Base-by-base conservation (phyloP, 73 alveolate genomes). In the Paramecium primaurelia region DNA sequence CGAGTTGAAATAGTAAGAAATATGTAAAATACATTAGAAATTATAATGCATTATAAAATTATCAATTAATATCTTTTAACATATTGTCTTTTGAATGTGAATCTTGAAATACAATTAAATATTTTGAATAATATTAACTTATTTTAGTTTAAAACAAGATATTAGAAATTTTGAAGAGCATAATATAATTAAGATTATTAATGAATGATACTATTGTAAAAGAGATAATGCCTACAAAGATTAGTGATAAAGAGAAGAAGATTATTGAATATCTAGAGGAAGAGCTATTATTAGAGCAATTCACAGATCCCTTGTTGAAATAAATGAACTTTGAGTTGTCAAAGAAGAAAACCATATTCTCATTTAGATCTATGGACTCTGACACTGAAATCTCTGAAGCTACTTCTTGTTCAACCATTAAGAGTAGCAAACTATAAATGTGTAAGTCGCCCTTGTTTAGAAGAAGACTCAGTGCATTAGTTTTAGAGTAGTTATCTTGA, bases 291-390 rank as follows among this genome's bases (percentile, higher is more conserved):
- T 80, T 80, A 6, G 51, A 80, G 16, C 26, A 45, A 45, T 26
- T 80, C 75, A 80, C 91, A 0, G 77, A 80, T 49, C 91, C 91
- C 2, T 44, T n/a, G 47, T 25, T 32, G 45, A 80, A 80, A 26
- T 18, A 80, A 22, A n/a, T 26, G 1, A 42, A 80, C 26, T 80
- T 40, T 47, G 91, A 80, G 18, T 47, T 26, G 38, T 80, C 71
- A 4, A 80, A 45, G 58, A 40, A 64, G 45, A 42, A 40, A 80
- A 28, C 49, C 9, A 25, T 80, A 22, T 80, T 80, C 51, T 80
- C 91, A 47, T 44, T 44, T 26, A 20, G 91, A 28, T 80, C 91
- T 9, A 25, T 80, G 34, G 91, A 80, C 37, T 80, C 91, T 40
- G 91, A 80, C 44, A 80, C 91, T 12, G 91, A 80, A 47, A 11